Evolutionary conservation across 1,284 basidiomycete species (phyloP), one percentile per base, ranked within the genome.

Genomic region (Xanthoconium separans): DNA sequence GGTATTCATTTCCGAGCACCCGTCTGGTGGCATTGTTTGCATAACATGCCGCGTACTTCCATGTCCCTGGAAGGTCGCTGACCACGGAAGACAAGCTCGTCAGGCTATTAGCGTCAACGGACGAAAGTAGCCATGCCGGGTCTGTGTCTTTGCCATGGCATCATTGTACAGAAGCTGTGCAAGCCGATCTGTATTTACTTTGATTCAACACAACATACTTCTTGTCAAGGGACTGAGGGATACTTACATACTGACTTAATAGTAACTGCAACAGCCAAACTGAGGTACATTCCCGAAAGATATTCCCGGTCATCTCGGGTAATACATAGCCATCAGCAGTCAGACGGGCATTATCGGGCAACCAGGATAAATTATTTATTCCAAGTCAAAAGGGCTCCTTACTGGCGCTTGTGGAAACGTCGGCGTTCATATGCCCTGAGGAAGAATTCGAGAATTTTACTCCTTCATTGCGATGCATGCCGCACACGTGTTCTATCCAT

Each of bases 1-100:
- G 80, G 22, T 67, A 61, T 39, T 72, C 64, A 30, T 71, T 68
- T 31, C 64, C 62, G 44, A 83, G 69, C 31, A 79, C 70, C n/a
- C 82, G 78, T 13, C 82, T 81, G 60, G 75, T 61, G 4, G 74
- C 75, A 45, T 82, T 81, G 59, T 85, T 83, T 47, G 71, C 61
- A 29, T 66, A 74, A 47, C 72, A 74, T 5, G 61, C 69, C 7
- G 60, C 70, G 46, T 77, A 80, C 1, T 59, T 59, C 75, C 76
- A 90, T n/a, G 73, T 72, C 4, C 67, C 64, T 1, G 82, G 81
- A 27, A 87, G 78, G 24, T 76, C 77, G 15, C 65, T 66, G 0
- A 73, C 76, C 36, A 82, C 81, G 0, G 81, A 78, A 55, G 71
- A 73, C 5, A 81, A 76, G 1, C 60, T 40, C n/a, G 60, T 30